Base-by-base conservation (phyloP, 768 basidiomycete genomes). In the Myochromella boudieri region DNA sequence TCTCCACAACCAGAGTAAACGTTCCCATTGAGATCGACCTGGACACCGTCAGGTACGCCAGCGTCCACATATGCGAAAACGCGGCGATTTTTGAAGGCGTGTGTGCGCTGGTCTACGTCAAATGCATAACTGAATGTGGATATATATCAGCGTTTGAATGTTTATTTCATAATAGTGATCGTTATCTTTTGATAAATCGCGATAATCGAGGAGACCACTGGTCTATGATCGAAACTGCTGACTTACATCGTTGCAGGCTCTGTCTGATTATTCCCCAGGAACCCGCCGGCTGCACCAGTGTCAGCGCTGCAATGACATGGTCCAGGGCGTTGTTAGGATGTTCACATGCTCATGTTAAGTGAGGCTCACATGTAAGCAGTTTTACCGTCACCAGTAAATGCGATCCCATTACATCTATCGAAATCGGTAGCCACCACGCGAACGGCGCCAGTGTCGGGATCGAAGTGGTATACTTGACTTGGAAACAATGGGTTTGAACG, bases 371-470 rank as follows among this genome's bases (percentile, higher is more conserved):
- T 70, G 58, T 84, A 91, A 3, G 80, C 87, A 6, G 69, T 77
- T 39, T 64, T 76, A 7, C 87, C 85, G 51, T 85, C 80, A 1
- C 69, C 65, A n/a, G 76, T 77, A 61, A 91, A 84, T 0, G 85
- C 84, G 42, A 91, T 77, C 1, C 88, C 91, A 57, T 91, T 92
- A 34, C 76, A 77, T 53, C 77, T 77, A 48, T 77, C 74, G 57
- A 91, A 85, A n/a, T 81, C 84, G 52, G 87, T 84, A 2, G 91
- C 88, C 2, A 90, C 84, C 6, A 85, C 83, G 2, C 79, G 77
- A 5, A 91, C 77, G 24, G 76, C 64, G 3, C 85, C 75, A 1
- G 82, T 84, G 2, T 70, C 68, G 7, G 84, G 80, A 58, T 89
- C 81, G 56, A 89, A 81, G 10, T 85, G 76, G 61, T 94, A 93